These are phyloP conservation scores for Hypoxylon perforatum DNA, from an alignment of 495 filamentous ascomycete genomes.

Conservation along the genomic window DNA sequence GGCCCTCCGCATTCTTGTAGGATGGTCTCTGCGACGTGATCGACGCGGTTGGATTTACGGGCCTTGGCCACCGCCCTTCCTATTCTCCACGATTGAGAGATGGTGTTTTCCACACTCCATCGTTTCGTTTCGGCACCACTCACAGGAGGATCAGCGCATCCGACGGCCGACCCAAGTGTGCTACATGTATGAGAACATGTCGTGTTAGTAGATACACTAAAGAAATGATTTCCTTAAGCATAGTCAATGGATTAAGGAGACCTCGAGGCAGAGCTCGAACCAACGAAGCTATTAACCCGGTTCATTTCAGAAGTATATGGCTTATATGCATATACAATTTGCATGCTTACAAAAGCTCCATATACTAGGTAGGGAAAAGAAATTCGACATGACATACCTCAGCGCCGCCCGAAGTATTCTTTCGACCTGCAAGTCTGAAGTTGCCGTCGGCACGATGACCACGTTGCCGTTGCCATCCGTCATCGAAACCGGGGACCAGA, in stretches of 20 bases:
- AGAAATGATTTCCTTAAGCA: too few relatives aligned
- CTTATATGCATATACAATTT: too few relatives aligned
- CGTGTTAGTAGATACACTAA: too few relatives aligned
- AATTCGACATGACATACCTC: too few relatives aligned
- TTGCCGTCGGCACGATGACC: constrained; percentile 54
- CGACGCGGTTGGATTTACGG: constrained; percentile 57
- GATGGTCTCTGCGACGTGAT: constrained; percentile 65
- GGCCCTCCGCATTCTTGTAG: constrained; percentile 66
- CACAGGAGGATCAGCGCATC: constrained; percentile 58
- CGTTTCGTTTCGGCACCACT: constrained; percentile 57
- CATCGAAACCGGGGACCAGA: constrained; percentile 59
- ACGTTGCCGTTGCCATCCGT: constrained; percentile 63
- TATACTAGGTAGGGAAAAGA: too few relatives aligned
- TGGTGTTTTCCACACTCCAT: constrained; percentile 63
- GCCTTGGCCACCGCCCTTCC: constrained; percentile 64
- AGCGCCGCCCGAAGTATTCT: constrained; percentile 55
- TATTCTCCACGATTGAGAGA: constrained; percentile 65
- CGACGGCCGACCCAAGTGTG: constrained; percentile 60
- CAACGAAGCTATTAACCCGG: too few relatives aligned
- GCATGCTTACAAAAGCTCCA: too few relatives aligned
- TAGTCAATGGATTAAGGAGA: too few relatives aligned
- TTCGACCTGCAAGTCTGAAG: constrained; percentile 54
- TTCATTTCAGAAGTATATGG: too few relatives aligned
- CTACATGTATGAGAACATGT: too few relatives aligned
- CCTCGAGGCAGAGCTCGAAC: too few relatives aligned